Percentiles rank a stretch among this genome's conserved stretches.
phyloP scores from a whole-genome alignment of 2,329 filamentous ascomycete species.

The Metarhizium rileyi region DNA sequence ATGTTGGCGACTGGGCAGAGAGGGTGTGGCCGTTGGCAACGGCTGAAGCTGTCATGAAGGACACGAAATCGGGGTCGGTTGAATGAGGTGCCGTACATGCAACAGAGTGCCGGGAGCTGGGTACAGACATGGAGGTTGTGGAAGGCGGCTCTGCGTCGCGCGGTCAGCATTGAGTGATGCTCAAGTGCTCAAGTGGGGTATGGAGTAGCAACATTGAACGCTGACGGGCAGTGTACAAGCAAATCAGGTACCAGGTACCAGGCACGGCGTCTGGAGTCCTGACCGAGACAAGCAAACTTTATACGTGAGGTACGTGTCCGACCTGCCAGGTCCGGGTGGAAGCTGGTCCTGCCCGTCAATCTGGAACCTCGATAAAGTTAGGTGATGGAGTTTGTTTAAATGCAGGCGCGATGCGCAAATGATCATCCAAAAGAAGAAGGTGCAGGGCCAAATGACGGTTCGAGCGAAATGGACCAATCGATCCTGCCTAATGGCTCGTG shows the following conservation, averaged over 20 bases:
- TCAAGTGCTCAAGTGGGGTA: constrained; percentile 1
- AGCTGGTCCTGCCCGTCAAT: too few relatives aligned
- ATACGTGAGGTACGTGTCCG: background rate
- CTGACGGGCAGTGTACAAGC: background rate
- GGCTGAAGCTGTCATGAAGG: constrained; percentile 1
- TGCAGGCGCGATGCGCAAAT: background rate
- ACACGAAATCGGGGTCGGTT: background rate
- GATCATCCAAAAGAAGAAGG: background rate
- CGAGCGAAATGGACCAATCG: background rate
- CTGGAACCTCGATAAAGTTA: too few relatives aligned
- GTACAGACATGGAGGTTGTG: background rate
- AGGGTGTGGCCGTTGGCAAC: background rate
- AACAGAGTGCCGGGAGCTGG: background rate
- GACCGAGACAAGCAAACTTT: too few relatives aligned
- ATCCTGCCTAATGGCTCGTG: background rate
- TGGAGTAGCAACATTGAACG: background rate
- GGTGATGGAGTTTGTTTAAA: background rate
- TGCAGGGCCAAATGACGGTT: background rate
- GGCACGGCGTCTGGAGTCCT: too few relatives aligned
- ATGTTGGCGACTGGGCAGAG: background rate
- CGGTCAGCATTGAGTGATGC: too few relatives aligned
- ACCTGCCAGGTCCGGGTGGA: background rate
- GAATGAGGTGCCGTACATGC: background rate
- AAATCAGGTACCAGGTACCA: background rate
- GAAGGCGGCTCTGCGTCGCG: constrained; percentile 1